Evolutionary conservation across 768 basidiomycete species (phyloP), one percentile per base, ranked within the genome.

Genomic region (Termitomyces sp.): DNA sequence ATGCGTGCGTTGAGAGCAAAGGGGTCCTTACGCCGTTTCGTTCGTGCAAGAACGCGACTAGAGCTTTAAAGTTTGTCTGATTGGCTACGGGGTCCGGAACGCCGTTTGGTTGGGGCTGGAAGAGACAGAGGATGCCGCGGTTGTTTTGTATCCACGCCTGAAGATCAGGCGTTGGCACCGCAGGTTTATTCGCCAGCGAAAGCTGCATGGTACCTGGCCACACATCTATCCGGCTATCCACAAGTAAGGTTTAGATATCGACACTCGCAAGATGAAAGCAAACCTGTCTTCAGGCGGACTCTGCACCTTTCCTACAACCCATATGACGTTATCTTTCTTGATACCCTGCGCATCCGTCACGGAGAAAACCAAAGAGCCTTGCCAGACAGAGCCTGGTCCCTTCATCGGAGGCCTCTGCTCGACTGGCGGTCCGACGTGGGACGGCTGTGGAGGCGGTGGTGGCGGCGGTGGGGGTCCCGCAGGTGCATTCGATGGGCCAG

Each of bases 121-220:
- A 77, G 5, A 71, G 71, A 56, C 80, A 78, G 10, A 83, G 39
- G 1, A 65, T 71, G 32, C 75, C 71, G 34, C 74, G 68, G 53
- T 74, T 67, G 6, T 70, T 72, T 48, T 68, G 75, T 34, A 84
- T 67, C 86, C 86, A 87, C 2, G 59, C 49, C 41, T 72, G 71
- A 12, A 87, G 66, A 9, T 80, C 77, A 1, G 44, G 4, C 4
- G 63, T 34, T 0, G 82, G 61, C 12, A 80, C 75, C 0, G 75
- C 66, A 4, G 71, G 75, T 42, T 79, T 76, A 42, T 69, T 69
- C 24, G 77, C 72, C 7, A 78, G 70, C 16, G 67, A 69, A 7
- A 86, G 67, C 1, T 67, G 62, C 60, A 87, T 60, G 3, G 64
- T 62, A 8, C 61, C 55, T 1, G 87, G 86, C 86, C 85, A 88